Evolutionary conservation across 2,329 filamentous ascomycete species (phyloP).

Genomic region (Fusarium mexicanum): DNA sequence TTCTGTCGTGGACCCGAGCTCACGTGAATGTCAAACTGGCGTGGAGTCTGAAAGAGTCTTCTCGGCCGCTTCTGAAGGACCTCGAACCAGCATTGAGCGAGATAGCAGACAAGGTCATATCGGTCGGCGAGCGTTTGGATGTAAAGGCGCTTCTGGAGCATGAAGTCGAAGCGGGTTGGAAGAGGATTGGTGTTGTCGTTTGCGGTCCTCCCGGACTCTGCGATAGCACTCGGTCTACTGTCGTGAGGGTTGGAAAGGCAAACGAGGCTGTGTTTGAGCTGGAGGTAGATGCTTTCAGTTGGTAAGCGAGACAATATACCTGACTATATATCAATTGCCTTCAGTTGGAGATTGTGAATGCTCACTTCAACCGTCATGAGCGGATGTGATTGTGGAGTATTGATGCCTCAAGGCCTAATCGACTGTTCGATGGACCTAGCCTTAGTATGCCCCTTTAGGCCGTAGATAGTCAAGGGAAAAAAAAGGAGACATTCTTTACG

Average conservation of each 20-base stretch:
- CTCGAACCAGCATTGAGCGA: background rate
- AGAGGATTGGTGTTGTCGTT: background rate
- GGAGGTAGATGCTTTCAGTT: background rate
- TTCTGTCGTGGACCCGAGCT: background rate
- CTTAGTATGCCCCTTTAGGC: fast-evolving
- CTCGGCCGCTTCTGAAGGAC: background rate
- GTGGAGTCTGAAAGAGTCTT: background rate
- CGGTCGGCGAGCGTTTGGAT: fast-evolving
- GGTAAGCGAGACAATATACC: background rate
- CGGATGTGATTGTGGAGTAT: background rate
- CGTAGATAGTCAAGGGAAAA: background rate
- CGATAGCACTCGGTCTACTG: background rate
- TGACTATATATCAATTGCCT: background rate
- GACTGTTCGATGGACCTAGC: background rate
- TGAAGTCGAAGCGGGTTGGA: background rate
- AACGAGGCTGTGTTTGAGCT: too few species aligned
- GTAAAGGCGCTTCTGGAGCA: background rate
- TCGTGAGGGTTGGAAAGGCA: too few species aligned
- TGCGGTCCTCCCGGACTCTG: background rate
- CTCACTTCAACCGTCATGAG: background rate
- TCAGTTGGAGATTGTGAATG: fast-evolving
- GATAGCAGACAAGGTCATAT: background rate
- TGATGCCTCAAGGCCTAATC: background rate
- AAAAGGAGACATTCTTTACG: too few species aligned
- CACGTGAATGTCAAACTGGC: background rate